Evolutionary conservation across 805 yeast species (phyloP).

Genomic region (Candida palmyrensis): DNA sequence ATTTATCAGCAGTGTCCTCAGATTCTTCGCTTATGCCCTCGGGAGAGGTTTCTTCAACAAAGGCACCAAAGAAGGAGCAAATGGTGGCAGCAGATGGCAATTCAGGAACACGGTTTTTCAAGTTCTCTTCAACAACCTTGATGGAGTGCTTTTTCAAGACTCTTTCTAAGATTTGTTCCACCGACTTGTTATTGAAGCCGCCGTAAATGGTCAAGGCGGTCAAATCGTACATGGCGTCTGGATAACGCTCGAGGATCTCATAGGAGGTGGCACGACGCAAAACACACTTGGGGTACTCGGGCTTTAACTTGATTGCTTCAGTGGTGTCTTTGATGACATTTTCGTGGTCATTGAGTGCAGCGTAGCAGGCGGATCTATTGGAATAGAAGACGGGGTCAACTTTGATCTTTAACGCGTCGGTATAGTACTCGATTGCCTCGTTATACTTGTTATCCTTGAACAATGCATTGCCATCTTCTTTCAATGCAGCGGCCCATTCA

Average conservation of each 20-base stretch:
- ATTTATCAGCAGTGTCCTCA: slow-evolving; percentile 58
- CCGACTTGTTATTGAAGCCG: slow-evolving; percentile 71
- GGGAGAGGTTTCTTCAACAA: slow-evolving; percentile 50
- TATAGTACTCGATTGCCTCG: slow-evolving; percentile 75
- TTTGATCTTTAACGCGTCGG: slow-evolving; percentile 70
- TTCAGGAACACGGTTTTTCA: slow-evolving; percentile 44
- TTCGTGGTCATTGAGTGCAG: slow-evolving; percentile 72
- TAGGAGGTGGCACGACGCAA: slow-evolving; percentile 91
- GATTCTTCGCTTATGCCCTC: slow-evolving; percentile 46
- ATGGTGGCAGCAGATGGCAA: slow-evolving; percentile 82
- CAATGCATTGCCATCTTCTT: slow-evolving; percentile 81
- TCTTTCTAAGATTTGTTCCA: slow-evolving; percentile 81
- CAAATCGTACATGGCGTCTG: slow-evolving; percentile 86
- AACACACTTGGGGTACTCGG: slow-evolving; percentile 87
- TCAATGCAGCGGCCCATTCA: slow-evolving; percentile 66
- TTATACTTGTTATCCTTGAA: slow-evolving; percentile 68
- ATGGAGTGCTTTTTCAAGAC: slow-evolving; percentile 78
- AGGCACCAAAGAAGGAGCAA: slow-evolving; percentile 86
- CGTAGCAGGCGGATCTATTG: slow-evolving; percentile 94
- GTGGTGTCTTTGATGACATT: slow-evolving; percentile 87
- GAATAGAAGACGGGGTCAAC: slow-evolving; percentile 88
- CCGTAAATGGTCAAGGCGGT: slow-evolving; percentile 85
- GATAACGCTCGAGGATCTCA: slow-evolving; percentile 72
- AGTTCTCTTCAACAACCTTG: slow-evolving; percentile 58
- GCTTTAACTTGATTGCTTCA: slow-evolving; percentile 77